A percentile compares a stretch with the other conserved stretches of the same genome.
These are phyloP conservation scores for Mycena leptocephala DNA, from an alignment of 768 basidiomycete genomes.

Conservation along the genomic window DNA sequence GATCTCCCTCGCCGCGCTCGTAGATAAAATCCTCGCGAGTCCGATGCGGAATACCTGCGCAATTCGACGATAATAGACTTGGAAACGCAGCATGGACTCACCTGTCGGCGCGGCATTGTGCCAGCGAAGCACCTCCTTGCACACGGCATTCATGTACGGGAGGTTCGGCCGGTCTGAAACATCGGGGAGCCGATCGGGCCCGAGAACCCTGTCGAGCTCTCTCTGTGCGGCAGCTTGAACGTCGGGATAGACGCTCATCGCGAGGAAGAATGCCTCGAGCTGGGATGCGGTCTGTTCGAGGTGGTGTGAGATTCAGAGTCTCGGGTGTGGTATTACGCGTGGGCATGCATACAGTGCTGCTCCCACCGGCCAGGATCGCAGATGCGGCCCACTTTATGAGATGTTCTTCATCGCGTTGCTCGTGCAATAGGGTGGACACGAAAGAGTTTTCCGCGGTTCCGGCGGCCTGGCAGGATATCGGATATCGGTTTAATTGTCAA, in stretches of 20 bases:
- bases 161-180: constrained; percentile 41
- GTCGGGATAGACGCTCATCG: constrained; percentile 47
- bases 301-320: neutral
- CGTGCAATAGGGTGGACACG: constrained; percentile 36
- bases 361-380: constrained; percentile 54
- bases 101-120: constrained; percentile 18
- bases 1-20: constrained; percentile 28
- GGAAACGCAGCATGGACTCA: too few species aligned
- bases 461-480: constrained; percentile 32
- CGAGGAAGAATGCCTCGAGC: constrained; percentile 44
- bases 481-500: too few species aligned
- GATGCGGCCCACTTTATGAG: constrained; percentile 47
- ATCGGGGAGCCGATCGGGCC: constrained; percentile 41
- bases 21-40: constrained; percentile 43
- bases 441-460: constrained; percentile 41
- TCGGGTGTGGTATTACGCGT: neutral
- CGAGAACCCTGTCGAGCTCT: constrained; percentile 47
- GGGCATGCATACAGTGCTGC: constrained; percentile 38
- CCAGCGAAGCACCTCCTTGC: constrained; percentile 44
- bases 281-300: constrained; percentile 40
- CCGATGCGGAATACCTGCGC: constrained; percentile 49
- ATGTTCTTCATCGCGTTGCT: constrained; percentile 37
- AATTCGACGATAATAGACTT: too few species aligned
- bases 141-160: constrained; percentile 46
- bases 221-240: constrained; percentile 43